Base-by-base conservation (phyloP, 2,329 filamentous ascomycete genomes). In the Emericellopsis cladophorae region DNA sequence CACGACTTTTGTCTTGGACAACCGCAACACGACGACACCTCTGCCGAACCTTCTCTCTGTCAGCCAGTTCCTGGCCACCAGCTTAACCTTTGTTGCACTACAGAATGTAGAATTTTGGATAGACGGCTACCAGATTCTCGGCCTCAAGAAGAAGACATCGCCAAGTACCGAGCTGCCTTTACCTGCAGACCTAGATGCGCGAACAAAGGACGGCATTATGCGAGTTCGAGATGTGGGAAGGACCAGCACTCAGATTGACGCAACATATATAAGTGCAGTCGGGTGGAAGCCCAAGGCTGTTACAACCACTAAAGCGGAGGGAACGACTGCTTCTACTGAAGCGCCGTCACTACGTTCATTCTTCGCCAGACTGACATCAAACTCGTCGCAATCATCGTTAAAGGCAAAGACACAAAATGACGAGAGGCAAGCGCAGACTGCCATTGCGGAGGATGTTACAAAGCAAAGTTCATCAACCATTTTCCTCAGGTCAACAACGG, bases 1-100 rank as follows among this genome's bases (percentile, higher is more conserved):
- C 51, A 98, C 93, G 2, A 84, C 82, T n/a, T 98, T 98, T 56
- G 80, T 95, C 37, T 72, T 98, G 37, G 89, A 96, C 55, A 95
- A 96, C 60, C 76, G 92, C 54, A 95, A 93, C 56, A 76, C 76
- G 24, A 89, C 84, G 0, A 90, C 88, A 1, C 86, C 89, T 2
- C 65, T 96, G 38, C 92, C 93, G 4, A 86, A 87, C 45, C 66
- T 98, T 8, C 68, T 94, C 22, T 88, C 86, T 2, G 72, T 98
- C 41, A 82, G 84, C 54, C 89, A 95, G 59, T 98, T 98, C 50
- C 67, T 98, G 38, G 85, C 89, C 4, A 96, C 89, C 7, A 95
- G 90, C 64, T 67, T 98, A 58, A 96, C 92, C 0, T 98, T 98
- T 64, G 90, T 98, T 44, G 84, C 87, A 0, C 67, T 98, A 21